Conservation (phyloP, 352 stramenopile species). For the Pythium vanterpoolii region DNA sequence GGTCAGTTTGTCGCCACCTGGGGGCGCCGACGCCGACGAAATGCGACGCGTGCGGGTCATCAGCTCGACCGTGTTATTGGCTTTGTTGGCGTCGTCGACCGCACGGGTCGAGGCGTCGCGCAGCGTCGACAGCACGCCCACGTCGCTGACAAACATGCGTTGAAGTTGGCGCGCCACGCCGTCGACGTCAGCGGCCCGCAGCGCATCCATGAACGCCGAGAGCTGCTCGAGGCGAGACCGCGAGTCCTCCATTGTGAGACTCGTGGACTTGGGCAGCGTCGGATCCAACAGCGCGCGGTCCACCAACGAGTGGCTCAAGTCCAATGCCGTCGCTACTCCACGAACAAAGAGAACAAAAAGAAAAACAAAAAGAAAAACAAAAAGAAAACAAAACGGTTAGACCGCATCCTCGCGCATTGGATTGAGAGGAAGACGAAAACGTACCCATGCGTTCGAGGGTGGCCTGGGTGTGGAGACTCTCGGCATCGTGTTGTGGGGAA, state of each 20-base stretch:
- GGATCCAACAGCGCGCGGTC: slow-evolving; percentile 45
- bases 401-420: background rate
- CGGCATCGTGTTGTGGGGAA: slow-evolving; percentile 1
- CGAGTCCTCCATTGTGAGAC: slow-evolving; percentile 46
- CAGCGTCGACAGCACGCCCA: slow-evolving; percentile 37
- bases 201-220: slow-evolving; percentile 18
- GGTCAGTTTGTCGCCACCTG: background rate
- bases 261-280: slow-evolving; percentile 50
- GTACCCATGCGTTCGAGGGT: slow-evolving; percentile 47
- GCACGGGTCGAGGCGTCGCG: slow-evolving; percentile 39
- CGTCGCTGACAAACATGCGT: slow-evolving; percentile 37
- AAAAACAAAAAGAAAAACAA: background rate
- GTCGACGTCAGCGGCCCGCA: slow-evolving; percentile 30
- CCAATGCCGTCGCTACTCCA: slow-evolving; percentile 41
- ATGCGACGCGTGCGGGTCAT: slow-evolving; percentile 29
- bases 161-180: slow-evolving; percentile 35
- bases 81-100: slow-evolving; percentile 17
- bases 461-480: slow-evolving; percentile 18
- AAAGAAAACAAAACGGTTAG: background rate
- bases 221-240: slow-evolving; percentile 35
- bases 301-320: slow-evolving; percentile 58
- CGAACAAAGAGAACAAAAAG: background rate
- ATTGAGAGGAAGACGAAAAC: slow-evolving; percentile 13
- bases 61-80: slow-evolving; percentile 12
- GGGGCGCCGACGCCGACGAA: slow-evolving; percentile 14